These are phyloP conservation scores for Pyrenophora graminea DNA, from an alignment of 2,329 filamentous ascomycete genomes.

Conservation along the genomic window DNA sequence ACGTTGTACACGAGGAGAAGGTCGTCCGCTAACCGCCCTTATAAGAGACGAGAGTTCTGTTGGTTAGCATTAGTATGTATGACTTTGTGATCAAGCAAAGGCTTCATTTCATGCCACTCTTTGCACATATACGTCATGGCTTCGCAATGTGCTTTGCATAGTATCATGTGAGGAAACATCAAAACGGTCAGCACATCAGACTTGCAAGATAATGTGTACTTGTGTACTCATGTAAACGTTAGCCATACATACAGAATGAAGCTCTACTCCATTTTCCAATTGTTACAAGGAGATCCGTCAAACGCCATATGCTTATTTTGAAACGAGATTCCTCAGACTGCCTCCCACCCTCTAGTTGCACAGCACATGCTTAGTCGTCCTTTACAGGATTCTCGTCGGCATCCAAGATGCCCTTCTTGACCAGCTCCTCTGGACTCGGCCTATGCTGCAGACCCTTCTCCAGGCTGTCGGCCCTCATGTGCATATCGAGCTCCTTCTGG, in stretches of 20 bases:
- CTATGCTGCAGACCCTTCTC: constrained; percentile 84
- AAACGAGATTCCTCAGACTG: too few relatives aligned
- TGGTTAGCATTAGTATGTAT: constrained; percentile 3
- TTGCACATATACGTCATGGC: background rate
- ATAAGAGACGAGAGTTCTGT: background rate
- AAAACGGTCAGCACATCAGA: background rate
- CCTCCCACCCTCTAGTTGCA: too few relatives aligned
- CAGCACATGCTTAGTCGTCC: constrained; percentile 20
- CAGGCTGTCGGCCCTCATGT: constrained; percentile 83
- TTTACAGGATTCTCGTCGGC: constrained; percentile 42
- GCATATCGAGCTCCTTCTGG: constrained; percentile 81
- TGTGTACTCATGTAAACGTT: constrained; percentile 5
- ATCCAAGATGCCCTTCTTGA: constrained; percentile 79
- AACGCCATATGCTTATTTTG: constrained; percentile 4
- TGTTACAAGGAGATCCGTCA: constrained; percentile 2
- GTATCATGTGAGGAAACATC: background rate
- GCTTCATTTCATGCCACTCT: constrained; percentile 23
- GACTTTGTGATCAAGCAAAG: constrained; percentile 19
- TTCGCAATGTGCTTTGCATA: background rate
- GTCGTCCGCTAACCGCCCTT: constrained; percentile 13
- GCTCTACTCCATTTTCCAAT: background rate
- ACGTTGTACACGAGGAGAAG: constrained; percentile 32
- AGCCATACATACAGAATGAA: constrained; percentile 6
- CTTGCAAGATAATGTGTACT: background rate
- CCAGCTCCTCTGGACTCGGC: constrained; percentile 73